Conservation (phyloP, 768 basidiomycete species). For the Hygrophoropsis aurantiaca region DNA sequence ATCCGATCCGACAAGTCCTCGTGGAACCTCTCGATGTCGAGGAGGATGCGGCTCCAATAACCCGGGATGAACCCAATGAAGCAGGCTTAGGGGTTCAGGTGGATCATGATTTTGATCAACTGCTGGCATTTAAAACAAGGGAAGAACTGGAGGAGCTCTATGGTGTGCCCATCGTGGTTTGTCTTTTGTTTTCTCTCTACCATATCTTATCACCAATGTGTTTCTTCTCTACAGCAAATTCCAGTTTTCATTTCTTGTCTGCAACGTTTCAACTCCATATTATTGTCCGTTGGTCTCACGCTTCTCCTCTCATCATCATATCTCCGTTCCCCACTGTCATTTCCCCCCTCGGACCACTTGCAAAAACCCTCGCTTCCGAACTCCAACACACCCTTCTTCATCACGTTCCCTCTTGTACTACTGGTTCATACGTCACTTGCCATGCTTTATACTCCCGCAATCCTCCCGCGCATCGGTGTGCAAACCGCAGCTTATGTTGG, state of each 20-base stretch:
- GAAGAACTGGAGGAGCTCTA: conserved; percentile 81
- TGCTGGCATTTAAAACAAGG: conserved; percentile 60
- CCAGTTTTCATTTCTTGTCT: conserved; percentile 78
- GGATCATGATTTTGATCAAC: conserved; percentile 65
- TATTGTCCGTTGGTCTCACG: conserved; percentile 67
- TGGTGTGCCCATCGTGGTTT: conserved; percentile 75
- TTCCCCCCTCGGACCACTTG: conserved; percentile 17
- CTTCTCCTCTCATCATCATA: conserved; percentile 54
- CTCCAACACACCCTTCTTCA: conserved; percentile 35
- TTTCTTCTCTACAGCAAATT: conserved; percentile 56
- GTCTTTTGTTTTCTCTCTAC: conserved; percentile 28
- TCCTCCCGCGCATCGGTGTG: conserved; percentile 72
- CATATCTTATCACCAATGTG: neutral
- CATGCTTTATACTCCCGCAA: conserved; percentile 62
- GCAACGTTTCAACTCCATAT: conserved; percentile 71
- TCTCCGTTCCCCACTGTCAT: conserved; percentile 52
- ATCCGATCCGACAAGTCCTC: conserved; percentile 7
- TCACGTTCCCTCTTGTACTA: conserved; percentile 45
- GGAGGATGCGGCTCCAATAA: conserved; percentile 17
- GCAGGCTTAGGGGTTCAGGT: conserved; percentile 39
- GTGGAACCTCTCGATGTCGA: conserved; percentile 15
- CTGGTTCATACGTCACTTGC: conserved; percentile 54
- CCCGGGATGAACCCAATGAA: conserved; percentile 1
- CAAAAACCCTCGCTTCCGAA: conserved; percentile 10
- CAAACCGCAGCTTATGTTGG: conserved; percentile 75